Conservation (phyloP, 1,139 yeast species). For the Hyphopichia burtonii region DNA sequence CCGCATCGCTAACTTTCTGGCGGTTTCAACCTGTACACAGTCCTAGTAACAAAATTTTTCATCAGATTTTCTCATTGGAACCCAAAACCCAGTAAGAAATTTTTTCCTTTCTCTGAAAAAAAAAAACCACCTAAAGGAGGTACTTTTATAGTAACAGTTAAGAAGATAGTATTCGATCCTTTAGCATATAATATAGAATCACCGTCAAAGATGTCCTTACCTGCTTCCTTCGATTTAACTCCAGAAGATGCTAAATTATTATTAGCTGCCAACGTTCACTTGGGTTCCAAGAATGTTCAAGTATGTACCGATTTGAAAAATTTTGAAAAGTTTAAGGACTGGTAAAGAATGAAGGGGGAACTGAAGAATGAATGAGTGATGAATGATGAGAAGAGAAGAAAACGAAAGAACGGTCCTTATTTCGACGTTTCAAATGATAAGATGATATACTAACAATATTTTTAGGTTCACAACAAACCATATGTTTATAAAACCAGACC, state of each 20-base stretch:
- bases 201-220: slow-evolving; percentile 62
- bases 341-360: too few species aligned
- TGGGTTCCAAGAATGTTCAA: slow-evolving; percentile 99
- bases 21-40: not conserved
- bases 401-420: not conserved
- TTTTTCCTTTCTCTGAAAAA: not conserved
- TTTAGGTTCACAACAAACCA: slow-evolving; percentile 96
- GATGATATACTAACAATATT: slow-evolving; percentile 2
- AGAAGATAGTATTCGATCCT: not conserved
- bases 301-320: slow-evolving; percentile 47
- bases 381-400: slow-evolving; percentile 1
- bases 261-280: slow-evolving; percentile 99
- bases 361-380: too few species aligned
- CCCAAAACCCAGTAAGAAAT: not conserved
- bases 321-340: not conserved
- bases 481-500: slow-evolving; percentile 99
- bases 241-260: slow-evolving; percentile 99
- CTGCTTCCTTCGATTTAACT: slow-evolving; percentile 89
- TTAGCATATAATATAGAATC: not conserved
- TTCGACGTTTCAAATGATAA: not conserved
- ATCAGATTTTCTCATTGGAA: not conserved
- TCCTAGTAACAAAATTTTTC: not conserved
- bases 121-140: not conserved
- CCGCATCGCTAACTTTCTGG: too few species aligned
- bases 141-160: not conserved